phyloP scores from a whole-genome alignment of 768 basidiomycete genomes.

The Cystofilobasidium ferigula region DNA sequence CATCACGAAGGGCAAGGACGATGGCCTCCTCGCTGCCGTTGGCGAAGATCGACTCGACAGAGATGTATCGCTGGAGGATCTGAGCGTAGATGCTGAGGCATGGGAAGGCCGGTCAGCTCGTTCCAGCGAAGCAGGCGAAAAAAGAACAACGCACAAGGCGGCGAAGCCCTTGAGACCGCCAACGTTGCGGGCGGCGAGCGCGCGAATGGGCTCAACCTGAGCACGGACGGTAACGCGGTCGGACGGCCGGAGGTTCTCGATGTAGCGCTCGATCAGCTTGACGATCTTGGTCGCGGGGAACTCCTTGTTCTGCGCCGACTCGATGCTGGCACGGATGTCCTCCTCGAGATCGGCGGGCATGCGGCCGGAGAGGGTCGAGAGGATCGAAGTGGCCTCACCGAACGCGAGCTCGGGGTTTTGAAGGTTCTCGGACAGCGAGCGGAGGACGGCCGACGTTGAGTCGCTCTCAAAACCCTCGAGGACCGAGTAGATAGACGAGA shows the following conservation, averaged over 20 bases:
- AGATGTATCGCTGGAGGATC: conserved; percentile 23
- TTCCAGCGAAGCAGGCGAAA: background rate
- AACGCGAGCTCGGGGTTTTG: conserved; percentile 79
- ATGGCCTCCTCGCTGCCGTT: conserved; percentile 24
- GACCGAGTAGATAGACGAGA: conserved; percentile 73
- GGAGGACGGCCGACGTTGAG: conserved; percentile 72
- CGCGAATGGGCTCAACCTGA: conserved; percentile 58
- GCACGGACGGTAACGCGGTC: conserved; percentile 70
- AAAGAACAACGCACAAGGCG: conserved; percentile 5
- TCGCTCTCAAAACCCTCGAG: conserved; percentile 96
- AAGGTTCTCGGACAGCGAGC: conserved; percentile 71
- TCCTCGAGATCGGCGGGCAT: conserved; percentile 89
- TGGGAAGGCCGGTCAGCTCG: background rate
- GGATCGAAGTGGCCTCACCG: conserved; percentile 67
- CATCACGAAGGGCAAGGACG: conserved; percentile 55
- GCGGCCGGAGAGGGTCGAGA: conserved; percentile 81
- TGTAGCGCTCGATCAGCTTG: conserved; percentile 72
- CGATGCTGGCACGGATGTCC: conserved; percentile 63
- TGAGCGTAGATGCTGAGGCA: conserved; percentile 14
- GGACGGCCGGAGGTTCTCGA: conserved; percentile 65
- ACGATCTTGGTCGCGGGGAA: conserved; percentile 74
- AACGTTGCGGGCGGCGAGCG: conserved; percentile 66
- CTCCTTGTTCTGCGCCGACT: conserved; percentile 67
- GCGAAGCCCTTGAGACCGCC: conserved; percentile 75
- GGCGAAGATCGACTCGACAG: conserved; percentile 24